These are phyloP conservation scores for Bauhinia variegata DNA, from an alignment of 306 rosid species.

Conservation along the genomic window DNA sequence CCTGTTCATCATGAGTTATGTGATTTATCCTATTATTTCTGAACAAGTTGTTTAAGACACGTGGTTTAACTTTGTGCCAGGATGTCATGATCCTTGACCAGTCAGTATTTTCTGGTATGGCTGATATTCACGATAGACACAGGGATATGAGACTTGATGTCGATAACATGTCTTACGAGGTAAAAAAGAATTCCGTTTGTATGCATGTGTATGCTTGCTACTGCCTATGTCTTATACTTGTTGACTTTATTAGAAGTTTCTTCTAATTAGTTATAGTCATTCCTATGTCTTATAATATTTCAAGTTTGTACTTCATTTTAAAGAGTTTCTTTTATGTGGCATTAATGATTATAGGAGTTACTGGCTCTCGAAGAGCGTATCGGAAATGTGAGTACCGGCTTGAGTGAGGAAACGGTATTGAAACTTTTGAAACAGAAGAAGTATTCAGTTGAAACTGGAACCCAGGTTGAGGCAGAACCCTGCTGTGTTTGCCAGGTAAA, in stretches of 20 bases:
- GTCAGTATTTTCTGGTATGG: conserved; percentile 79
- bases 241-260: no score
- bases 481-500: conserved; percentile 96
- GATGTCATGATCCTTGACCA: conserved; percentile 96
- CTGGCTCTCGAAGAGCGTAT: conserved; percentile 97
- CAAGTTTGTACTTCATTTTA: conserved; percentile 18
- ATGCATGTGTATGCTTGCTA: not conserved
- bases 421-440: conserved; percentile 62
- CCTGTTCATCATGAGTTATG: conserved; percentile 15
- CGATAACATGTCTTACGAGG: conserved; percentile 98
- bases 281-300: not conserved
- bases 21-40: not conserved
- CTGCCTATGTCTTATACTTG: no score
- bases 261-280: no score
- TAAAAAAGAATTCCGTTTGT: conserved; percentile 36
- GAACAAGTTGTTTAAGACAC: conserved; percentile 20
- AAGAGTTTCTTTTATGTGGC: conserved; percentile 1
- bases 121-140: conserved; percentile 86
- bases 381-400: conserved; percentile 90
- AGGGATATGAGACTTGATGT: conserved; percentile 99
- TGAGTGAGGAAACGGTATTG: conserved; percentile 70
- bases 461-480: conserved; percentile 73
- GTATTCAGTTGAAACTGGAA: conserved; percentile 42
- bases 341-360: conserved; percentile 58
- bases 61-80: conserved; percentile 49